Percentiles rank a stretch among this genome's conserved stretches.
phyloP scores from a whole-genome alignment of 192 early-diverging fungal species.

The Coemansia sp. region DNA sequence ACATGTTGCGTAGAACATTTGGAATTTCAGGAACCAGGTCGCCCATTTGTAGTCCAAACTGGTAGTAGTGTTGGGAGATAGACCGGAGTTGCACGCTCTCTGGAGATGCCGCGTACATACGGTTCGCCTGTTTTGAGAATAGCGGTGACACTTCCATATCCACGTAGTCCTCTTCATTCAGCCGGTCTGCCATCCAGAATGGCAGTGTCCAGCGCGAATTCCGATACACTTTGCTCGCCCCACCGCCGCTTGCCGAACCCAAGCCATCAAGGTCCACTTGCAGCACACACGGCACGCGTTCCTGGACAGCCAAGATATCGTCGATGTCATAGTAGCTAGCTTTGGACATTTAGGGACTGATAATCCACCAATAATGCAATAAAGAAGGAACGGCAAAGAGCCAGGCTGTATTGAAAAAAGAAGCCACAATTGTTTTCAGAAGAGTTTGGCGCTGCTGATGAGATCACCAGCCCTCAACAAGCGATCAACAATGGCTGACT shows the following conservation, averaged over 20 bases:
- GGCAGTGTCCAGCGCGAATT: slow-evolving; percentile 52
- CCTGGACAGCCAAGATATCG: slow-evolving; percentile 51
- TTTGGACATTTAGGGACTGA: slow-evolving; percentile 19
- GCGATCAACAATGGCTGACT: too few relatives aligned
- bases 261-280: slow-evolving; percentile 51
- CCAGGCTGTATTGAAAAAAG: slow-evolving; percentile 2
- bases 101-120: slow-evolving; percentile 55
- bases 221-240: slow-evolving; percentile 49
- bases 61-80: slow-evolving; percentile 49
- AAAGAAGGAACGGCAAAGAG: not conserved
- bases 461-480: too few relatives aligned
- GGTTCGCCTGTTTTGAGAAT: slow-evolving; percentile 50
- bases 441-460: too few relatives aligned
- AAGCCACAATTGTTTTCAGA: not conserved
- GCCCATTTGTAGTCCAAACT: slow-evolving; percentile 51
- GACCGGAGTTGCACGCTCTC: slow-evolving; percentile 49
- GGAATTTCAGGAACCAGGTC: slow-evolving; percentile 51
- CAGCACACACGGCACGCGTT: slow-evolving; percentile 52
- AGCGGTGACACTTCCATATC: slow-evolving; percentile 48
- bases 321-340: slow-evolving; percentile 53
- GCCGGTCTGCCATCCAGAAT: slow-evolving; percentile 56
- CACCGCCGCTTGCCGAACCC: slow-evolving; percentile 44
- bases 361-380: slow-evolving; percentile 10
- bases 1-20: slow-evolving; percentile 49
- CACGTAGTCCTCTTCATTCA: slow-evolving; percentile 51